Conservation (phyloP, 768 basidiomycete species). For the Trichaptum fuscoviolaceum region DNA sequence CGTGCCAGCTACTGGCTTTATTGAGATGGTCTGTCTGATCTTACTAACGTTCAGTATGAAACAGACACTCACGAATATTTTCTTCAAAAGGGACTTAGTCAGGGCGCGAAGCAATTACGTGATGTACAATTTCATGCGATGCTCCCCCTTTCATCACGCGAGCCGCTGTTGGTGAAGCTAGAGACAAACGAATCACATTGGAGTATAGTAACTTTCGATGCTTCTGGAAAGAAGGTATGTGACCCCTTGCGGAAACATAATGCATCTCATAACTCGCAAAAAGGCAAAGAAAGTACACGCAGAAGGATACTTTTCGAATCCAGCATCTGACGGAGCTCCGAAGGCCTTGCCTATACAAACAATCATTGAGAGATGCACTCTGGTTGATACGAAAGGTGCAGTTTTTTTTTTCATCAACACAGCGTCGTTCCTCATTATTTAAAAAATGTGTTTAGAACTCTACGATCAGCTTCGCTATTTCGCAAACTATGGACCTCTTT, state of each 20-base stretch:
- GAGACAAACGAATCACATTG: neutral
- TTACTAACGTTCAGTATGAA: conserved; percentile 4
- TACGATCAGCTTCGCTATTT: conserved; percentile 25
- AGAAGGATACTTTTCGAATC: neutral
- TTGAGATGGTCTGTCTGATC: conserved; percentile 29
- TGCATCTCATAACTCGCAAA: neutral
- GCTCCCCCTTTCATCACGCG: conserved; percentile 20
- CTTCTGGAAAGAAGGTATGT: neutral
- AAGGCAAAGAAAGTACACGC: neutral
- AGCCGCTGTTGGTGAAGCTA: conserved; percentile 12
- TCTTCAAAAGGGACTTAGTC: conserved; percentile 28
- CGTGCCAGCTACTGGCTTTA: conserved; percentile 41
- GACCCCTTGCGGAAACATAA: neutral
- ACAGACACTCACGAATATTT: neutral
- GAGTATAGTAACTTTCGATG: neutral
- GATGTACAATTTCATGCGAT: conserved; percentile 23
- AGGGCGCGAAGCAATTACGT: conserved; percentile 24
- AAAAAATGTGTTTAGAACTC: conserved; percentile 17
- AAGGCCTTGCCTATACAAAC: neutral
- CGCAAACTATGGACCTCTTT: conserved; percentile 28
- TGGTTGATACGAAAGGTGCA: neutral
- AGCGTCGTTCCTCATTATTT: neutral
- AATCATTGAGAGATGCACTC: neutral
- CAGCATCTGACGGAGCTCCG: neutral
- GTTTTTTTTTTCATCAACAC: neutral